Evolutionary conservation across 257 asterid species (phyloP).

Genomic region (Solanum appendiculatum): DNA sequence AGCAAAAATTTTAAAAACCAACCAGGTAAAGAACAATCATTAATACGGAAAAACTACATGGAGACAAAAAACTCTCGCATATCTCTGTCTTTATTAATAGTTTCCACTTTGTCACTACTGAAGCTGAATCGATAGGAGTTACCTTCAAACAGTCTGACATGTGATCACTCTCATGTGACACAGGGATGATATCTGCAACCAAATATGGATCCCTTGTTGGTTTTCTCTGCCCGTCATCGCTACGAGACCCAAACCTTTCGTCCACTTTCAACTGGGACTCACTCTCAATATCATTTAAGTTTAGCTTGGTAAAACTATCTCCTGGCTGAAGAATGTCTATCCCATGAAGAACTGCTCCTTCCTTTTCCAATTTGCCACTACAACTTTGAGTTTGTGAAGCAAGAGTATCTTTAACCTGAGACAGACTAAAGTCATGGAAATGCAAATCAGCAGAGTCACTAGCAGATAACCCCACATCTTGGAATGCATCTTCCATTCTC

Average conservation of each 20-base stretch:
- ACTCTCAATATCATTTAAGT: slow-evolving; percentile 8
- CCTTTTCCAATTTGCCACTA: slow-evolving; percentile 17
- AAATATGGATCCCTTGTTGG: slow-evolving; percentile 3
- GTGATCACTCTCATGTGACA: slow-evolving; percentile 7
- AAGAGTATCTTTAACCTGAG: slow-evolving; percentile 51
- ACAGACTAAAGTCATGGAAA: slow-evolving; percentile 23
- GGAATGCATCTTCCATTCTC: slow-evolving; percentile 56
- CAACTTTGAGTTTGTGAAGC: slow-evolving; percentile 22
- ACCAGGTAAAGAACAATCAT: background rate
- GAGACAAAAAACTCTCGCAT: background rate
- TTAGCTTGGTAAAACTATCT: slow-evolving; percentile 1
- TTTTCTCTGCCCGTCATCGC: slow-evolving; percentile 13
- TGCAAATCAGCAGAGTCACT: slow-evolving; percentile 14
- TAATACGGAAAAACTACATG: background rate
- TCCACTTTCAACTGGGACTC: slow-evolving; percentile 12
- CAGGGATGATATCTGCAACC: slow-evolving; percentile 15
- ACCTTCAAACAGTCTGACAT: slow-evolving; percentile 14
- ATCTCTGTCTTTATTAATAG: background rate
- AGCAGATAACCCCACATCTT: slow-evolving; percentile 39
- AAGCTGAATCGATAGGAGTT: slow-evolving; percentile 17
- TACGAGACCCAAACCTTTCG: slow-evolving; percentile 9
- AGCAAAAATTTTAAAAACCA: background rate
- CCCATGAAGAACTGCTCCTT: slow-evolving; percentile 16
- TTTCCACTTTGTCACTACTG: slow-evolving; percentile 15
- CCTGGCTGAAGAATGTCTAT: slow-evolving; percentile 10